phyloP scores from a whole-genome alignment of 176 grass and related monocot species.

The Triticum monococcum region DNA sequence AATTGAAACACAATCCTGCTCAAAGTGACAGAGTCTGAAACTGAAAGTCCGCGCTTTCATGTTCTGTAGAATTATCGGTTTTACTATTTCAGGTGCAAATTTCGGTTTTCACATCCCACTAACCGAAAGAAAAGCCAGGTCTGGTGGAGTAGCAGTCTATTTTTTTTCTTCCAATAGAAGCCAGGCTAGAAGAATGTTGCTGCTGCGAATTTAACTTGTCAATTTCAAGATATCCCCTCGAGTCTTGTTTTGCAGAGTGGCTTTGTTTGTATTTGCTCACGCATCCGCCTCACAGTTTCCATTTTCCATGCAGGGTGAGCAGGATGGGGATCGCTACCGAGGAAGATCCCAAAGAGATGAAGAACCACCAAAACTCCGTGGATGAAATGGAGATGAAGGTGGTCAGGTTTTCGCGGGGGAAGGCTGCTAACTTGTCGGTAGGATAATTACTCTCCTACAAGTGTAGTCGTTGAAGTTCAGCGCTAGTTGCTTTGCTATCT shows the following conservation, averaged over 20 bases:
- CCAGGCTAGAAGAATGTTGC: background rate
- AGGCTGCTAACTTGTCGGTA: conserved; percentile 62
- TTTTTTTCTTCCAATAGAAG: background rate
- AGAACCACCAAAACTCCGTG: conserved; percentile 31
- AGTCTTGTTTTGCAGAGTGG: background rate
- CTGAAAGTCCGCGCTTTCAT: too few relatives aligned
- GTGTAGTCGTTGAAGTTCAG: background rate
- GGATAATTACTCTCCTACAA: conserved; percentile 10
- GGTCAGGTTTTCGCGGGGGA: conserved; percentile 69
- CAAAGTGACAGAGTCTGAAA: too few relatives aligned
- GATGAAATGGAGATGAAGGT: conserved; percentile 66
- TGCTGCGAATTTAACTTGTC: background rate
- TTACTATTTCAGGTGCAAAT: too few relatives aligned
- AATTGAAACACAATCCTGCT: too few relatives aligned
- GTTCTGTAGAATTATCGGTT: too few relatives aligned
- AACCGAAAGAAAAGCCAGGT: too few relatives aligned
- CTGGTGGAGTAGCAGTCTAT: background rate
- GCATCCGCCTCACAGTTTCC: background rate
- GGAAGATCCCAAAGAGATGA: background rate
- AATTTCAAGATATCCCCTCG: background rate
- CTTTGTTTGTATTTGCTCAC: background rate
- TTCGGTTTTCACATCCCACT: too few relatives aligned
- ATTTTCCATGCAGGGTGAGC: background rate
- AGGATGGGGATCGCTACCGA: background rate
- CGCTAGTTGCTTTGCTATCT: background rate